Base-by-base conservation (phyloP, 768 basidiomycete genomes). In the Termitomyces sp. region DNA sequence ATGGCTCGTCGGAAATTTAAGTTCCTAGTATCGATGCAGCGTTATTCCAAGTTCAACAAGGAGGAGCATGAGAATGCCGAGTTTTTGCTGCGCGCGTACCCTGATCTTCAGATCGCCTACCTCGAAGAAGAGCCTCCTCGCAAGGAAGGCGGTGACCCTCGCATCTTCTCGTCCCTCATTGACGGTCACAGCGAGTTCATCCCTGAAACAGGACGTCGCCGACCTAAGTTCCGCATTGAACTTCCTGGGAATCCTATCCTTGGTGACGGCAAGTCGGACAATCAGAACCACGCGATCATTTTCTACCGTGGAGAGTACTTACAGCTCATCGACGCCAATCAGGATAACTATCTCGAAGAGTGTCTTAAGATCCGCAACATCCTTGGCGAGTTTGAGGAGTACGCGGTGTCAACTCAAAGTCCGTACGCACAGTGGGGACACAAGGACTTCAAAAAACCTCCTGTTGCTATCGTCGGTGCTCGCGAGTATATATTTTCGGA, bases 401-500 rank as follows among this genome's bases (percentile, higher is more conserved):
- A 91, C 68, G 70, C 80, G 27, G 82, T 91, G 5, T 89, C 93
- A 24, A 85, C 76, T 59, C 90, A 94, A 75, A 94, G 87, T 64
- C 97, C 97, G 5, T 98, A 99, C 70, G 87, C 89, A 7, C 90
- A 90, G 60, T 93, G 90, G 83, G 86, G 86, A 59, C 86, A 89
- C 67, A 87, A 90, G 71, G 92, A 97, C 63, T 92, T 96, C 81
- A 84, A 84, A 69, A 83, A 83, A 59, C 72, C 91, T 22, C 97
- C 97, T 18, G 90, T 98, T 22, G 96, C 97, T 16, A 99, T 99
- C 61, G 91, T 99, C 61, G 97, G 96, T 72, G 96, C 97, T 10
- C 87, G 97, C 74, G 96, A 99, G 79, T 99, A 99, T 73, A 98
- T 99, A 70, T 99, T 99, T 77, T 98, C 97, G 53, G 97, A 99